phyloP scores from a whole-genome alignment of 306 rosid species.

The Oxytropis ochrocephala region DNA sequence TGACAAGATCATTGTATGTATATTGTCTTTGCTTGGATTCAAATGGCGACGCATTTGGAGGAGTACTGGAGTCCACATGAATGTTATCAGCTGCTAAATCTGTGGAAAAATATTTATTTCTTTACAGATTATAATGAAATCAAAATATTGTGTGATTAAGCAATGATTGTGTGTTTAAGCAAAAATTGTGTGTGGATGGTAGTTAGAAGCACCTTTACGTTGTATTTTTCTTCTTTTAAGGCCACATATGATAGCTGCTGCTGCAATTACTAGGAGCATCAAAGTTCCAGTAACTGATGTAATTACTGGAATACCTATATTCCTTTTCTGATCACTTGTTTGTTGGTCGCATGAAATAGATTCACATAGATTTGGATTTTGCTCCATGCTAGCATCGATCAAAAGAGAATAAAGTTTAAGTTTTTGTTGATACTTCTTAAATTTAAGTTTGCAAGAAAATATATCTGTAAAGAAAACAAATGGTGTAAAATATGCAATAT shows the following conservation, averaged over 20 bases:
- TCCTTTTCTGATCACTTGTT: neutral
- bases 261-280: constrained; percentile 15
- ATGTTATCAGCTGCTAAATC: neutral
- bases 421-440: neutral
- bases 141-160: neutral
- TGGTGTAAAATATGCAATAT: neutral
- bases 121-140: neutral
- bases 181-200: too few relatives aligned
- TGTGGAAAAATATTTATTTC: neutral
- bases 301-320: constrained; percentile 23
- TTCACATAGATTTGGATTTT: constrained; percentile 35
- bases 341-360: constrained; percentile 18
- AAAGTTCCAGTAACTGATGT: constrained; percentile 39
- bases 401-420: neutral
- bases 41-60: constrained; percentile 5
- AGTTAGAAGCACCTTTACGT: neutral
- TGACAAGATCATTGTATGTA: constrained; percentile 26
- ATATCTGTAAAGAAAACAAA: neutral
- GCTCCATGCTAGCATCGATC: constrained; percentile 18
- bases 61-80: neutral
- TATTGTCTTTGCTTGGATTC: constrained; percentile 27
- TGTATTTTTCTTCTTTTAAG: constrained; percentile 9
- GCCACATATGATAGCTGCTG: constrained; percentile 16
- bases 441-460: neutral
- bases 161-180: too few relatives aligned